Percentiles rank a stretch among this genome's conserved stretches.
phyloP scores from a whole-genome alignment of 352 stramenopile genomes.

The Thalassiosira pacifica region DNA sequence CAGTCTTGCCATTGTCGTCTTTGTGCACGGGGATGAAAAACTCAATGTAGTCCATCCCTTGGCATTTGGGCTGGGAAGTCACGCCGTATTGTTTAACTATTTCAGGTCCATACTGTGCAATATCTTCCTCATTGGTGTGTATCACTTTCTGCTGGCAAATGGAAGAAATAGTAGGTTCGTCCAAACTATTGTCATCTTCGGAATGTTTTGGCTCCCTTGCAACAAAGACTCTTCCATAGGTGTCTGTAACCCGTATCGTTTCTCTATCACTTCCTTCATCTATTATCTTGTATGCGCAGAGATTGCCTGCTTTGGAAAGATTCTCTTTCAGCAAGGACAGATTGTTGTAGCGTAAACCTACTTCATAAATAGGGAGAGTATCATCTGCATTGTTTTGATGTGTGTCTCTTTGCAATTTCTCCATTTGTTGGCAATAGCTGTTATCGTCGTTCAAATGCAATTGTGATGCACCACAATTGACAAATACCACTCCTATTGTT shows the following conservation, averaged over 20 bases:
- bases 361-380: slow-evolving; percentile 45
- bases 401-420: slow-evolving; percentile 15
- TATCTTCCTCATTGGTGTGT: slow-evolving; percentile 15
- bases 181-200: neutral
- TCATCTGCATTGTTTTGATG: neutral
- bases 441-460: slow-evolving; percentile 62
- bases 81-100: slow-evolving; percentile 56
- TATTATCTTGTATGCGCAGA: slow-evolving; percentile 26
- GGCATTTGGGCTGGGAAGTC: slow-evolving; percentile 46
- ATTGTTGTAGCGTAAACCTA: slow-evolving; percentile 35
- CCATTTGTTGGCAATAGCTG: slow-evolving; percentile 18
- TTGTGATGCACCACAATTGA: slow-evolving; percentile 63
- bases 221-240: slow-evolving; percentile 24
- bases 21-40: slow-evolving; percentile 47
- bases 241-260: slow-evolving; percentile 37
- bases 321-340: slow-evolving; percentile 26
- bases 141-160: slow-evolving; percentile 33
- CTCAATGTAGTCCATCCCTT: slow-evolving; percentile 70
- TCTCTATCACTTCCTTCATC: slow-evolving; percentile 26
- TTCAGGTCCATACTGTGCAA: slow-evolving; percentile 10
- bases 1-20: slow-evolving; percentile 35
- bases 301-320: slow-evolving; percentile 20
- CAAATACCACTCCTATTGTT: slow-evolving; percentile 61
- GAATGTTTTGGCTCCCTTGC: slow-evolving; percentile 22
- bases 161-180: slow-evolving; percentile 32